phyloP scores from a whole-genome alignment of 768 basidiomycete genomes.

The Phaeotremella fagi region DNA sequence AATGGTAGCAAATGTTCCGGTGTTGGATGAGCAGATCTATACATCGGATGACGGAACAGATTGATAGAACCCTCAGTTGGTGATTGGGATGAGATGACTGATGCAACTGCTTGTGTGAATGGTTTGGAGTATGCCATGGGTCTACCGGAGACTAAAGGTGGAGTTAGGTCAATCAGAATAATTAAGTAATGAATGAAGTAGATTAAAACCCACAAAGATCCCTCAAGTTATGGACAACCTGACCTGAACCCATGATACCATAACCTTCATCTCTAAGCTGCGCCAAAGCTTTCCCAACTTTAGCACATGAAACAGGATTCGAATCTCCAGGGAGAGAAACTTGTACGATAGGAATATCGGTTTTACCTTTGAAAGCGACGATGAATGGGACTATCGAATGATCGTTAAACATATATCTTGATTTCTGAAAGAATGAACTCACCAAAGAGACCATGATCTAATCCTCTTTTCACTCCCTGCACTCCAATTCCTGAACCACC shows the following conservation, averaged over 20 bases:
- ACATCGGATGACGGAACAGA: slow-evolving; percentile 59
- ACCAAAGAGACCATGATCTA: slow-evolving; percentile 45
- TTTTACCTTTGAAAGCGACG: slow-evolving; percentile 25
- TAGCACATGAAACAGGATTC: slow-evolving; percentile 17
- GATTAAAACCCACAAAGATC: slow-evolving; percentile 32
- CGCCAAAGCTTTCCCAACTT: slow-evolving; percentile 33
- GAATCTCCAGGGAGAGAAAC: slow-evolving; percentile 34
- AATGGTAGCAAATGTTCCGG: slow-evolving; percentile 78
- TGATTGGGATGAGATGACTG: slow-evolving; percentile 13
- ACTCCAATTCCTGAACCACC: slow-evolving; percentile 10
- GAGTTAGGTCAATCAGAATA: not conserved
- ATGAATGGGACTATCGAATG: slow-evolving; percentile 25
- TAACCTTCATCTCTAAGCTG: slow-evolving; percentile 39
- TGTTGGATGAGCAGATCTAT: slow-evolving; percentile 66
- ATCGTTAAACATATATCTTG: not conserved
- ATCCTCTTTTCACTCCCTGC: slow-evolving; percentile 17
- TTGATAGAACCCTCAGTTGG: slow-evolving; percentile 20
- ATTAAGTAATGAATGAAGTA: not conserved
- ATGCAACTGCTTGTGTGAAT: slow-evolving; percentile 15
- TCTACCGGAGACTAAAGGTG: slow-evolving; percentile 27
- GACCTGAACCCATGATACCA: slow-evolving; percentile 37
- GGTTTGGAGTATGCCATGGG: slow-evolving; percentile 20
- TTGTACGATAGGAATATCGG: slow-evolving; percentile 30
- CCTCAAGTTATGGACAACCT: slow-evolving; percentile 43
- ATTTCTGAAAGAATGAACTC: slow-evolving; percentile 6